Conservation (phyloP, 2,329 filamentous ascomycete genomes). For the Rutstroemia sp. region DNA sequence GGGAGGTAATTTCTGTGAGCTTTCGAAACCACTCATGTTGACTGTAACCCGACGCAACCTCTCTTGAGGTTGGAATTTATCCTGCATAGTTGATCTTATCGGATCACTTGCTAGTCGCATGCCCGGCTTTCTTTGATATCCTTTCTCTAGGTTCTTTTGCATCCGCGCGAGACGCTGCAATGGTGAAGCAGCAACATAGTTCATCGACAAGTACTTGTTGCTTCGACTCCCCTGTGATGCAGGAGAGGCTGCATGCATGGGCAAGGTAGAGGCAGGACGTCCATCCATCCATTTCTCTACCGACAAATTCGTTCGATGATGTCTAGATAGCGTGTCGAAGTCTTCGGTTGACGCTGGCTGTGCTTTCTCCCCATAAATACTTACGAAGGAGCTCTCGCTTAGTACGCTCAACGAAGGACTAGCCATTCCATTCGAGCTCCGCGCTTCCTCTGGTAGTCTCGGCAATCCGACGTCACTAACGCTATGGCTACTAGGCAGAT, state of each 20-base stretch:
- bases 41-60: conserved; percentile 11
- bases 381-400: conserved; percentile 61
- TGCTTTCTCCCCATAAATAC: conserved; percentile 49
- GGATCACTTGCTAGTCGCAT: neutral
- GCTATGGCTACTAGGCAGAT: conserved; percentile 33
- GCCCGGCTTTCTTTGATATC: neutral
- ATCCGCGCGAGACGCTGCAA: conserved; percentile 43
- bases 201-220: conserved; percentile 38
- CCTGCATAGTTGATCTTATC: neutral
- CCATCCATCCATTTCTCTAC: conserved; percentile 30
- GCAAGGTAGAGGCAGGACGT: conserved; percentile 15
- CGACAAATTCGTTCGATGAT: conserved; percentile 17
- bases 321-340: conserved; percentile 14
- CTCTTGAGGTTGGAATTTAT: conserved; percentile 12
- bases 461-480: conserved; percentile 44
- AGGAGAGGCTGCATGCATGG: conserved; percentile 4
- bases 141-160: conserved; percentile 24
- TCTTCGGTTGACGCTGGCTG: conserved; percentile 5
- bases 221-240: conserved; percentile 11
- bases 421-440: conserved; percentile 31
- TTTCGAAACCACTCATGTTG: conserved; percentile 33
- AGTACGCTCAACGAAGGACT: conserved; percentile 58
- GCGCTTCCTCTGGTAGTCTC: conserved; percentile 36
- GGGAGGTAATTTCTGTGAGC: conserved; percentile 25
- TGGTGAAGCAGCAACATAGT: conserved; percentile 42